Base-by-base conservation (phyloP, 2,329 filamentous ascomycete genomes). In the Triangularia setosa region DNA sequence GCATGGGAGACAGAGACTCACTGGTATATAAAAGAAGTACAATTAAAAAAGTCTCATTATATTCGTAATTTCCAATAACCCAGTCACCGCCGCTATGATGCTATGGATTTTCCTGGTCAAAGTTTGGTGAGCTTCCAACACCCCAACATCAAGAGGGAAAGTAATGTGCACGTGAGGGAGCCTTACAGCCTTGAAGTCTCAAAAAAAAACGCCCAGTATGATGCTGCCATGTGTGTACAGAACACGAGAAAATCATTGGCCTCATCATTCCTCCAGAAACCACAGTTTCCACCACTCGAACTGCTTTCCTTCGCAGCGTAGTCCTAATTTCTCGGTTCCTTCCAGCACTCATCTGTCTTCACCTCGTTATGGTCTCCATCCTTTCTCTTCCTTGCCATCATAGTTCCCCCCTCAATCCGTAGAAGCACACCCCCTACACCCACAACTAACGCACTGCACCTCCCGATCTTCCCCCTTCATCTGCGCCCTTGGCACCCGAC, bases 381-480 rank as follows among this genome's bases (percentile, higher is more conserved):
- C 48, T 33, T 4, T 27, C 18, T 21, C 3, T 23, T 25, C 7
- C 21, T 27, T 21, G 11, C 58, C 35, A 33, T 53, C 11, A 21
- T 35, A 28, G 14, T 16, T 16, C 30, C 35, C 14, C 66, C 8
- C 35, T 40, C n/a, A 97, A 76, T 97, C 93, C 73, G 87, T 90
- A 56, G 93, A 96, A 16, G 91, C 86, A 77, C 94, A 98, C 0
- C 94, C 94, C 73, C 91, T 84, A 77, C 95, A 99, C 8, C 95
- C 95, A 77, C 95, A 99, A 78, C 87, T 97, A 60, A 98, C 92
- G 74, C 95, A 99, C 77, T 98, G 90, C 30, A 98, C 89, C 40
- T 91, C 90, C 75, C 95, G 90, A 52, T 92, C 89, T 73, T 96
- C 93, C 23, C 58, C 58, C 78, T 97, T 97, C 74, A 99, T 79